Evolutionary conservation across 192 early-diverging fungal genomes (phyloP).

Genomic region (Coemansia sp.): DNA sequence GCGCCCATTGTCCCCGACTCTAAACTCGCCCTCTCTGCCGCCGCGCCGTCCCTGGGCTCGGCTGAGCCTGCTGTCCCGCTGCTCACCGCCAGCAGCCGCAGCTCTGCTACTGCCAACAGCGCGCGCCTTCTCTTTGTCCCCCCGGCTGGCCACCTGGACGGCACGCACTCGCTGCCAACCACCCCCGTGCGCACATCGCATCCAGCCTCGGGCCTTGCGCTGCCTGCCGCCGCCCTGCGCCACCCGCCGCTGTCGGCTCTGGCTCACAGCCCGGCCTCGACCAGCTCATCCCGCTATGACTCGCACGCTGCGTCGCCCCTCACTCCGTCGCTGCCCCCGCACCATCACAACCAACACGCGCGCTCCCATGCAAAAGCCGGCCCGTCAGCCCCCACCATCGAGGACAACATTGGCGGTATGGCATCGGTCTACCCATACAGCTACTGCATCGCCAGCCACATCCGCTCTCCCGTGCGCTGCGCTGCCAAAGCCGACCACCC

Average conservation of each 20-base stretch:
- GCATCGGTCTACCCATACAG: slow-evolving; percentile 50
- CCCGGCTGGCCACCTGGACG: slow-evolving; percentile 20
- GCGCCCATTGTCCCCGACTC: slow-evolving; percentile 34
- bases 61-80: slow-evolving; percentile 13
- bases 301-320: slow-evolving; percentile 13
- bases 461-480: slow-evolving; percentile 39
- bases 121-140: slow-evolving; percentile 34
- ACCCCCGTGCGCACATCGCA: slow-evolving; percentile 42
- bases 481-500: slow-evolving; percentile 9
- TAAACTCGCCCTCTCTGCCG: slow-evolving; percentile 19
- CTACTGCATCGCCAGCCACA: slow-evolving; percentile 54
- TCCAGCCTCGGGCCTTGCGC: not conserved
- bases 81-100: slow-evolving; percentile 42
- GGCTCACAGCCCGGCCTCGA: slow-evolving; percentile 21
- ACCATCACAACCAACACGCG: slow-evolving; percentile 28
- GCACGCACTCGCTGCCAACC: slow-evolving; percentile 46
- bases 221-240: slow-evolving; percentile 2
- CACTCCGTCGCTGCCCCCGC: slow-evolving; percentile 20
- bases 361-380: slow-evolving; percentile 15
- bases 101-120: slow-evolving; percentile 46
- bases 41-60: too few species aligned
- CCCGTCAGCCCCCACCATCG: slow-evolving; percentile 30
- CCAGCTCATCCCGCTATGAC: slow-evolving; percentile 18
- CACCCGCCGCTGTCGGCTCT: not conserved
- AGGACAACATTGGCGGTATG: slow-evolving; percentile 46